Evolutionary conservation across 352 stramenopile genomes (phyloP).

Genomic region (Vaucheria bursata): DNA sequence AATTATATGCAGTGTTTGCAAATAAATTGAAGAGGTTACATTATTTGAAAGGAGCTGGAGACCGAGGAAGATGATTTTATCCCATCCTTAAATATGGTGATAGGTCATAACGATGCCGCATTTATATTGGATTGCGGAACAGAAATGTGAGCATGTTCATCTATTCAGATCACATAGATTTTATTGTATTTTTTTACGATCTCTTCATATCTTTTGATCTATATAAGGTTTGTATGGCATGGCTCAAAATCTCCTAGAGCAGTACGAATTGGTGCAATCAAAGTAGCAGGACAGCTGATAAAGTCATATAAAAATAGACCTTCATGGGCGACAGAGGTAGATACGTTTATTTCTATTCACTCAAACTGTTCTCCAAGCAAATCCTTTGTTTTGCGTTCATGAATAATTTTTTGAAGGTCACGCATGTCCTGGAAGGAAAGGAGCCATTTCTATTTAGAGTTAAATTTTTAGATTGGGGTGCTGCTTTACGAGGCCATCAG

Average conservation of each 20-base stretch:
- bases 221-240: conserved; percentile 26
- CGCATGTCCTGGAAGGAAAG: conserved; percentile 19
- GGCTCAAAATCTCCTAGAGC: conserved; percentile 10
- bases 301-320: conserved; percentile 8
- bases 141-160: conserved; percentile 12
- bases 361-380: neutral
- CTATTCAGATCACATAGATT: too few species aligned
- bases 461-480: conserved; percentile 39
- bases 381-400: too few species aligned
- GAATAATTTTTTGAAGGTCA: conserved; percentile 4
- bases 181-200: too few species aligned
- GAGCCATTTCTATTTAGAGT: conserved; percentile 34
- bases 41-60: neutral
- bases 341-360: neutral
- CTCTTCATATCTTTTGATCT: too few species aligned
- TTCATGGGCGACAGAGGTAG: conserved; percentile 17
- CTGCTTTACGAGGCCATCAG: neutral
- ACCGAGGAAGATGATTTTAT: neutral
- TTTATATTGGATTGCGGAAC: conserved; percentile 36
- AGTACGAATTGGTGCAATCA: conserved; percentile 19
- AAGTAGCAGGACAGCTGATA: conserved; percentile 31
- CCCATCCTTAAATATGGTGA: neutral
- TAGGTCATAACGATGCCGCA: conserved; percentile 12
- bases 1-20: too few species aligned
- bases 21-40: too few species aligned